Evolutionary conservation across 345 rosid species (phyloP), one percentile per base, ranked within the genome.

Genomic region (Dipteronia dyeriana): DNA sequence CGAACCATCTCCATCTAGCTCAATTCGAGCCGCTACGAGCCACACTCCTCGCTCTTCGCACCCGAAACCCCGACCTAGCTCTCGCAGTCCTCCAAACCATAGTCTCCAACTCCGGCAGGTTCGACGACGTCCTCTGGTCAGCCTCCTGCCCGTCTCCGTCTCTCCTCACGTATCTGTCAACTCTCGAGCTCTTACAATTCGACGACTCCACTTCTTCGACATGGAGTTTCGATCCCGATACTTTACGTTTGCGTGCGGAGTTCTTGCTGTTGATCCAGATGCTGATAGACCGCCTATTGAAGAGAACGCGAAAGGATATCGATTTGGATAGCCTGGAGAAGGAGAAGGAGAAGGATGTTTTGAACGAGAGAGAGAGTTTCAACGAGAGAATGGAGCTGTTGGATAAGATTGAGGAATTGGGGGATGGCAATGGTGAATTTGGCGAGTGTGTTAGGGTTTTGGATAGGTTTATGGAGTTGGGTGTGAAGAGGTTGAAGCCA

Each of bases 11-110:
- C 69, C 85, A 90, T 80, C 85, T 95, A 20, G 94, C 94, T 45
- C 99, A 95, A 59, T 92, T 92, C 90, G 99, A 95, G 91, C 93
- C 99, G 19, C 79, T 95, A 23, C 90, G 97, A 26, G 99, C 98
- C 61, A 82, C 87, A 62, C 87, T 95, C n/a, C 87, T 86, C 34
- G 78, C 97, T 71, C 93, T 95, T 78, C 92, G 93, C 19, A 73
- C 88, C 63, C 88, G 87, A 65, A 85, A 84, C 72, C 92, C 96
- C 0, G 96, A 88, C 76, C 91, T 93, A 51, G 89, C 98, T 22
- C 83, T 82, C 71, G 75, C 91, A 22, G 76, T 93, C 56, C 96
- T 95, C 73, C 97, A 88, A 79, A 85, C 97, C 17, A 87, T 95
- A 77, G 92, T 95, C 29, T 86, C 97, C 57, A 85, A 83, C 81